Conservation (phyloP, 441 rosid genomes). For the Geranium incanum region DNA sequence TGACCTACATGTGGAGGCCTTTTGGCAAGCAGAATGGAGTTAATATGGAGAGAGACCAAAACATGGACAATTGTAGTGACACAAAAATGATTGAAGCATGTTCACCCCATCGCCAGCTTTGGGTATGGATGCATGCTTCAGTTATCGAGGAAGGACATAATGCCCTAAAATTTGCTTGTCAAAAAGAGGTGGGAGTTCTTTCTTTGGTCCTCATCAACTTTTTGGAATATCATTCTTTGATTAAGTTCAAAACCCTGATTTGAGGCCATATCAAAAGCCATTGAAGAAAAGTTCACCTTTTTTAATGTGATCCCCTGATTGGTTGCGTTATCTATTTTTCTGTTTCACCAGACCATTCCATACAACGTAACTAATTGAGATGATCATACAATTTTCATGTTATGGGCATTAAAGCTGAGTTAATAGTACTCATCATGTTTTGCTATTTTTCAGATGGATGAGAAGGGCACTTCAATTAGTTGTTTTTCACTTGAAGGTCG, state of each 20-base stretch:
- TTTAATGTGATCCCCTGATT: background rate
- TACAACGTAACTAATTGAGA: background rate
- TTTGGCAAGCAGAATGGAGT: conserved; percentile 24
- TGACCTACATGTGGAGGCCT: conserved; percentile 74
- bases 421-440: background rate
- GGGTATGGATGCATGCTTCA: conserved; percentile 86
- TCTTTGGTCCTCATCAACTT: background rate
- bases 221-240: background rate
- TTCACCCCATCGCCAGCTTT: conserved; percentile 39
- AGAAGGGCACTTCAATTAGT: conserved; percentile 36
- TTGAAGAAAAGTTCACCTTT: background rate
- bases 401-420: background rate
- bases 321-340: background rate
- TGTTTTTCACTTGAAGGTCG: conserved; percentile 73
- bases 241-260: background rate
- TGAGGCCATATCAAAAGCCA: background rate
- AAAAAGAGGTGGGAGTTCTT: conserved; percentile 43
- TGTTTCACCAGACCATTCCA: background rate
- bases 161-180: conserved; percentile 56
- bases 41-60: conserved; percentile 18
- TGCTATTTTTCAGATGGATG: conserved; percentile 44
- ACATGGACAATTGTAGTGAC: conserved; percentile 20
- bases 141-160: conserved; percentile 64
- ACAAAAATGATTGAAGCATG: conserved; percentile 18
- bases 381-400: background rate